Evolutionary conservation across 2,329 filamentous ascomycete genomes (phyloP).

Genomic region (Arachnomyces sp.): DNA sequence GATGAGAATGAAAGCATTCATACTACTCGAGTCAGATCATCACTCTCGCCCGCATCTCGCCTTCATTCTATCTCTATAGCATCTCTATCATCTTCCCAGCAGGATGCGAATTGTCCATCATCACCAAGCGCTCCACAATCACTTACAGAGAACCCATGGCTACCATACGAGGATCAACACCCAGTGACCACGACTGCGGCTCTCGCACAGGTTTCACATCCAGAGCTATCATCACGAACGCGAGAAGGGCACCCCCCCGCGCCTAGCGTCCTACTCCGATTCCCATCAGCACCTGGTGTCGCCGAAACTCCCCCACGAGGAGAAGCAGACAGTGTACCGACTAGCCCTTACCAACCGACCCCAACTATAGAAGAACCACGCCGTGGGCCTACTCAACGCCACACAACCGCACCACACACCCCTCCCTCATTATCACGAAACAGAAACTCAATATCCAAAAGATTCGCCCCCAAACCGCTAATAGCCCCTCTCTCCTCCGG

Average conservation of each 20-base stretch:
- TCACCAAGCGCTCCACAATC: conserved; percentile 21
- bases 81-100: conserved; percentile 21
- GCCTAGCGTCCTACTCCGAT: conserved; percentile 30
- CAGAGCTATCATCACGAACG: conserved; percentile 4
- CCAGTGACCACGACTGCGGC: no score
- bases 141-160: conserved; percentile 32
- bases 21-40: conserved; percentile 26
- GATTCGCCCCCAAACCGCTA: conserved; percentile 51
- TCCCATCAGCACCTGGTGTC: conserved; percentile 31
- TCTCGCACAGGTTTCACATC: no score
- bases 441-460: conserved; percentile 42
- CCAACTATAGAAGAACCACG: conserved; percentile 12
- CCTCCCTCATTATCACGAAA: conserved; percentile 27
- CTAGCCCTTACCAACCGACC: conserved; percentile 9
- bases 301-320: conserved; percentile 15
- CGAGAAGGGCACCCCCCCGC: conserved; percentile 15
- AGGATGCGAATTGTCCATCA: conserved; percentile 19
- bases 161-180: no score
- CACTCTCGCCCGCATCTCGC: conserved; percentile 25
- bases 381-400: conserved; percentile 13
- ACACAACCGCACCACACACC: conserved; percentile 15
- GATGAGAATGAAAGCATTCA: conserved; percentile 23
- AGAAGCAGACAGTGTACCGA: conserved; percentile 12
- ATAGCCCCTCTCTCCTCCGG: conserved; percentile 53
- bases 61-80: conserved; percentile 25